Evolutionary conservation across 140 eudicot species (phyloP).

Genomic region (Cichorium intybus): DNA sequence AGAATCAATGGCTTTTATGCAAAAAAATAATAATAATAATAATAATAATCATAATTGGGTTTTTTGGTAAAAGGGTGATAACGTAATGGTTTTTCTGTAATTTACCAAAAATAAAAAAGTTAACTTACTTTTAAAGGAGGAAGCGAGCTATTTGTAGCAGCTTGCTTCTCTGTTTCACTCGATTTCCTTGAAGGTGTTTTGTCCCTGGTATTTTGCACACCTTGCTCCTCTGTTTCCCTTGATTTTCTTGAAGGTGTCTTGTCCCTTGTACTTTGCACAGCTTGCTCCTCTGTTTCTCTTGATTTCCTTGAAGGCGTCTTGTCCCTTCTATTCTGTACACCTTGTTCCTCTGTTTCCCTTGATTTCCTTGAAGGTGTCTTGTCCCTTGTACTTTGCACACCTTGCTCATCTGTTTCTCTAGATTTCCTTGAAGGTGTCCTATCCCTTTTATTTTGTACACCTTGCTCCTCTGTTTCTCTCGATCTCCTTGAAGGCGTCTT

Average conservation of each 20-base stretch:
- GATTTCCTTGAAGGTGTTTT: slow-evolving; percentile 25
- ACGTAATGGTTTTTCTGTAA: too few relatives aligned
- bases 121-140: slow-evolving; percentile 51
- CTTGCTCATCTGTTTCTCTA: slow-evolving; percentile 77
- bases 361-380: slow-evolving; percentile 30
- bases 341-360: slow-evolving; percentile 76
- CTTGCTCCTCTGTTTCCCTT: slow-evolving; percentile 77
- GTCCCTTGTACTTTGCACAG: slow-evolving; percentile 26
- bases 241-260: slow-evolving; percentile 30
- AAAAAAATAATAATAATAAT: too few relatives aligned
- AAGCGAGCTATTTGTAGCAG: slow-evolving; percentile 34
- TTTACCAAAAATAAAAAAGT: background rate
- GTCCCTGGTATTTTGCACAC: slow-evolving; percentile 27
- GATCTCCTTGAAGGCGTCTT: slow-evolving; percentile 24
- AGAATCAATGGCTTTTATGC: too few relatives aligned
- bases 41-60: too few relatives aligned
- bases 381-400: slow-evolving; percentile 25
- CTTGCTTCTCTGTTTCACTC: slow-evolving; percentile 25
- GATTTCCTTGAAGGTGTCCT: slow-evolving; percentile 32
- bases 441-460: too few relatives aligned
- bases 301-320: slow-evolving; percentile 30
- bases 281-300: slow-evolving; percentile 77
- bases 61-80: too few relatives aligned
- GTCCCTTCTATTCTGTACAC: slow-evolving; percentile 25
- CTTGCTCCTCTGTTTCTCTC: slow-evolving; percentile 24